phyloP scores from a whole-genome alignment of 2,329 filamentous ascomycete genomes.

The Elsinoe fawcettii region DNA sequence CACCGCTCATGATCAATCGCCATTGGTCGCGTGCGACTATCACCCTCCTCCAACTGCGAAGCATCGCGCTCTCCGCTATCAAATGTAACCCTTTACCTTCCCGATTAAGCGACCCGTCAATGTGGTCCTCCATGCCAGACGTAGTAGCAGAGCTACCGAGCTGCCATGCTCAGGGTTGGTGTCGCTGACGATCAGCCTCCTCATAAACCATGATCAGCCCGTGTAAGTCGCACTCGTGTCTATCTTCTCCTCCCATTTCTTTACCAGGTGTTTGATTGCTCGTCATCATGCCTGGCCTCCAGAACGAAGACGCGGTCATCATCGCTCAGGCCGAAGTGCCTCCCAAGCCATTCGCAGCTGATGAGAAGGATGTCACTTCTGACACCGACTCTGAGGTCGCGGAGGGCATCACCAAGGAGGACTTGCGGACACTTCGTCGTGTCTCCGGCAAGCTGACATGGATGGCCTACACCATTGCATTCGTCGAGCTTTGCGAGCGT shows the following conservation, averaged over 20 bases:
- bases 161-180: not conserved
- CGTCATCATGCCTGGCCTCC: conserved; percentile 6
- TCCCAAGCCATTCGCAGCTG: conserved; percentile 9
- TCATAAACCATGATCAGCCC: conserved; percentile 6
- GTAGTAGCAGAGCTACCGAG: not conserved
- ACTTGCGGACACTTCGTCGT: conserved; percentile 36
- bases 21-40: conserved; percentile 13
- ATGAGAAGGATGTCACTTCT: conserved; percentile 2
- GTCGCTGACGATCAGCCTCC: not conserved
- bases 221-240: not conserved
- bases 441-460: conserved; percentile 42
- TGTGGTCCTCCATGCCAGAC: not conserved
- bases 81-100: conserved; percentile 7
- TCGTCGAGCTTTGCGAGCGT: conserved; percentile 42
- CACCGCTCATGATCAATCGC: not conserved
- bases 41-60: conserved; percentile 1
- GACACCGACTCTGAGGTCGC: conserved; percentile 6
- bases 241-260: not conserved
- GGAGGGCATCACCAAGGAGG: conserved; percentile 30
- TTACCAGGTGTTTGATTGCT: not conserved
- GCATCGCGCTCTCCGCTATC: conserved; percentile 11
- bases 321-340: conserved; percentile 12
- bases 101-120: conserved; percentile 5
- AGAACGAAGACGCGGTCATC: conserved; percentile 4
- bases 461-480: conserved; percentile 41